Base-by-base conservation (phyloP, 208 protist species). In the Wallacemonas sp. region DNA sequence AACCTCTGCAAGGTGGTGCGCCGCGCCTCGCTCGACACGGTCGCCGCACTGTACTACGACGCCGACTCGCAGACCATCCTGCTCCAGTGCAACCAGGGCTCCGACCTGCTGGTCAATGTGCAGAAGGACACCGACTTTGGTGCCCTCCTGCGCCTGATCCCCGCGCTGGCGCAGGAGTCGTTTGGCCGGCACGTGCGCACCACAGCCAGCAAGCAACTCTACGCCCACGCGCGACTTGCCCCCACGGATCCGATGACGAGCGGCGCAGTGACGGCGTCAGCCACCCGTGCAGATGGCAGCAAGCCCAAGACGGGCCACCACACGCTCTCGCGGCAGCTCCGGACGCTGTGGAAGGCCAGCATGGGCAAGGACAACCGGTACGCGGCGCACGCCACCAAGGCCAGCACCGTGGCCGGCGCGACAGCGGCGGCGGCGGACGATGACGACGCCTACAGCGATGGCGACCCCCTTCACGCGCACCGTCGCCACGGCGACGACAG, bases 51-150 rank as follows among this genome's bases (percentile, higher is more conserved):
- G 8, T 39, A 73, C 50, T 86, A 83, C 75, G 83, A 85, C 44
- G 57, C 31, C 14, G 79, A 85, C 38, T 69, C 76, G 16, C 79
- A 89, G 67, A 75, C 64, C 10, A 73, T 86, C 26, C 74, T 85
- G 31, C 36, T 89, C 48, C 65, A 86, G 61, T 80, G 79, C 65
- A 31, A 3, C 3, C 39, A 64, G n/a, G 61, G 42, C n/a, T 70
- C 76, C 1, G 83, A 89, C 65, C 18, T 67, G 1, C 70, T 89
- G 59, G 81, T 85, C 70, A 83, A 39, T 44, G 73, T 89, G 32
- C 76, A 85, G 62, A 71, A 67, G 23, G 73, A 64, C 67, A 49
- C n/a, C 8, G 79, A 89, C 61, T 89, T 89, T 62, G 63, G 49
- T 22, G 70, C 38, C 20, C 57, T 89, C 44, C 72, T 86, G n/a